Evolutionary conservation across 768 basidiomycete species (phyloP).

Genomic region (Galerina sulciceps): DNA sequence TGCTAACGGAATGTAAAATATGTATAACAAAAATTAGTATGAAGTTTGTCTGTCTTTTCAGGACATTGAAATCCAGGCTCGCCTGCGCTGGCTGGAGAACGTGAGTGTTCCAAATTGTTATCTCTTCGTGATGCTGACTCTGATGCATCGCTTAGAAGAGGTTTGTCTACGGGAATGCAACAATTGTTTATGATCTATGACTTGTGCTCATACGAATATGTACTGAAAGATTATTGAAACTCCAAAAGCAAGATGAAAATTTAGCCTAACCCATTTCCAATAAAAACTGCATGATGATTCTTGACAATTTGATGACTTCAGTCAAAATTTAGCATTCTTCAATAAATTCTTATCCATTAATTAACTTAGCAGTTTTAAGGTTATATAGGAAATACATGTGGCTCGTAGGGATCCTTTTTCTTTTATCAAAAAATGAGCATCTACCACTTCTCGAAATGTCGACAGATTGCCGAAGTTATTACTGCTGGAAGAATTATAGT

Average conservation of each 20-base stretch:
- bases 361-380: too few relatives aligned
- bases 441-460: not conserved
- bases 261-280: too few relatives aligned
- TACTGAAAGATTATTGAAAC: not conserved
- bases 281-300: too few relatives aligned
- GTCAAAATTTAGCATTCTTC: too few relatives aligned
- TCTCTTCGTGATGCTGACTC: not conserved
- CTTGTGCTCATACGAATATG: not conserved
- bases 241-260: too few relatives aligned
- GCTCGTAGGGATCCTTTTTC: too few relatives aligned
- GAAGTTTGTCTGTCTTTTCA: constrained; percentile 15
- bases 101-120: not conserved
- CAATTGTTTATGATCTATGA: constrained; percentile 15
- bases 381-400: too few relatives aligned
- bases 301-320: too few relatives aligned
- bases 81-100: constrained; percentile 16
- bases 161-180: constrained; percentile 4
- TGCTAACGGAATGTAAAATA: not conserved
- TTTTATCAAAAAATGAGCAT: too few relatives aligned
- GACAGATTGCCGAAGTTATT: not conserved
- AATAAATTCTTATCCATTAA: too few relatives aligned
- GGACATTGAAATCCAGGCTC: constrained; percentile 14
- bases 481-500: constrained; percentile 1
- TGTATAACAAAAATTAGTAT: constrained; percentile 10
- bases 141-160: not conserved